Conservation (phyloP, 331 rosid genomes). For the Telfairia occidentalis region DNA sequence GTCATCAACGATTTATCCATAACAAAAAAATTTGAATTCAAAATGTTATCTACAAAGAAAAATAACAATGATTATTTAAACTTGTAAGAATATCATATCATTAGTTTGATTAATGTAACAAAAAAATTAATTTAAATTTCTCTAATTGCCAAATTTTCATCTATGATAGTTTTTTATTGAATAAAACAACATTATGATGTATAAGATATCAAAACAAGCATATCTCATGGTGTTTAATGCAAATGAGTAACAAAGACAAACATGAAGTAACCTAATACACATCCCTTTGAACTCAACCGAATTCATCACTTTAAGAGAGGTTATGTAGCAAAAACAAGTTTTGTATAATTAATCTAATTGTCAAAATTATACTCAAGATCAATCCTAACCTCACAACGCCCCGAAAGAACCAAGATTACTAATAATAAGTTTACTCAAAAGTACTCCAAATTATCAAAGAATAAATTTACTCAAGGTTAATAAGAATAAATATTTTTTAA, state of each 20-base stretch:
- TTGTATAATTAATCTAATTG: conserved; percentile 41
- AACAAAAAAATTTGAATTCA: no score
- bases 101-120: no score
- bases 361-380: conserved; percentile 43
- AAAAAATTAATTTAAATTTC: no score
- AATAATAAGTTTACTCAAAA: no score
- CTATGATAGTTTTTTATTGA: not conserved
- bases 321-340: not conserved
- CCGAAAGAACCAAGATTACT: conserved; percentile 51
- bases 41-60: no score
- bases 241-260: not conserved
- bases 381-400: conserved; percentile 47
- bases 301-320: not conserved
- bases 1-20: no score
- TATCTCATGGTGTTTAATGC: not conserved
- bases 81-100: no score
- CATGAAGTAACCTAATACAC: not conserved
- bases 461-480: no score
- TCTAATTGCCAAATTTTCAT: no score
- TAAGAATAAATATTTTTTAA: no score
- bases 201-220: not conserved
- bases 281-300: not conserved
- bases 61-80: no score
- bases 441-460: no score
- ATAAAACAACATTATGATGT: not conserved